A percentile compares a stretch with the other conserved stretches of the same genome.
Conservation (phyloP, 2,329 filamentous ascomycete genomes). For the Tolypocladium guangdongense region DNA sequence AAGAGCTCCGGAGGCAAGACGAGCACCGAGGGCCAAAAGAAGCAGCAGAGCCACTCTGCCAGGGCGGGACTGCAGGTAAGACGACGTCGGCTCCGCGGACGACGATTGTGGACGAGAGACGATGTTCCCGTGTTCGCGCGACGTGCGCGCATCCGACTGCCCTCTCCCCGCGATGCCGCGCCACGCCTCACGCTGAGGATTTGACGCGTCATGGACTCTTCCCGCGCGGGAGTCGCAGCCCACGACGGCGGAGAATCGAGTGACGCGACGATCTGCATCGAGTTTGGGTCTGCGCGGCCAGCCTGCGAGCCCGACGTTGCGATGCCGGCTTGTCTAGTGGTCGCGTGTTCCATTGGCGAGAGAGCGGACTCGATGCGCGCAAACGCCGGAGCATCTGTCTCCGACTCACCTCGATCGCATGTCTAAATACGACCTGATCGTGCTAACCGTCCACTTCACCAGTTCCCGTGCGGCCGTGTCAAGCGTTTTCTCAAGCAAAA, state of each 20-base stretch:
- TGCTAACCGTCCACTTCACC: slow-evolving; percentile 13
- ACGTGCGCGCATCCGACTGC: slow-evolving; percentile 11
- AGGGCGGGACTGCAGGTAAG: slow-evolving; percentile 89
- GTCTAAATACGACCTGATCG: neutral
- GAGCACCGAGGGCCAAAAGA: slow-evolving; percentile 57
- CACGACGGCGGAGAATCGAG: neutral
- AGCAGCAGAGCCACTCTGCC: slow-evolving; percentile 91
- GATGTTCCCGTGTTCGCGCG: neutral
- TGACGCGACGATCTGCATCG: neutral
- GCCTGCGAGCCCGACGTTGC: neutral
- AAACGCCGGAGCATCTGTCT: neutral
- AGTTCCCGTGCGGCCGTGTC: slow-evolving; percentile 99
- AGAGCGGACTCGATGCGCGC: neutral
- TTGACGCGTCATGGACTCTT: slow-evolving; percentile 6
- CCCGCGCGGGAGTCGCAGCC: neutral
- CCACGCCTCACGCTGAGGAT: neutral
- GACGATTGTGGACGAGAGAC: neutral
- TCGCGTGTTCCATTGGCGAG: neutral
- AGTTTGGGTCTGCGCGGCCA: neutral
- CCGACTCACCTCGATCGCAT: neutral
- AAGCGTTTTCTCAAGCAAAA: slow-evolving; percentile 99
- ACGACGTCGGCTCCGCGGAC: slow-evolving; percentile 7
- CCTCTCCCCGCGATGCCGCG: neutral
- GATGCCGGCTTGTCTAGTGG: neutral
- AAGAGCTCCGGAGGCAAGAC: slow-evolving; percentile 78